These are phyloP conservation scores for Penicillium aurantiogriseum DNA, from an alignment of 2,329 filamentous ascomycete species.

Conservation along the genomic window DNA sequence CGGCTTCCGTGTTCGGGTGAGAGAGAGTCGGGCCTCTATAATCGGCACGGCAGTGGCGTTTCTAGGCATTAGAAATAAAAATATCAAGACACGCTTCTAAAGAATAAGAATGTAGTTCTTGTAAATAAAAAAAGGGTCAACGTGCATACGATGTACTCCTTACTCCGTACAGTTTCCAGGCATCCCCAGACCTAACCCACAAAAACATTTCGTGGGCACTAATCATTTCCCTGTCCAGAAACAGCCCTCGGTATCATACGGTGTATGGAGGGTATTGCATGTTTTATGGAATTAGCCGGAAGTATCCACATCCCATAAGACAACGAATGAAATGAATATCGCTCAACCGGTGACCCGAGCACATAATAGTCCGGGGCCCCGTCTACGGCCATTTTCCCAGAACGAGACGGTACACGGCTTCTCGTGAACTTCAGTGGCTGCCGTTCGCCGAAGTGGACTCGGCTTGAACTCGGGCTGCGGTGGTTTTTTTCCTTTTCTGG, in stretches of 20 bases:
- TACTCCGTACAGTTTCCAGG: background rate
- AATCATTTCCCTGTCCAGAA: conserved; percentile 1
- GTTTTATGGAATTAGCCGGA: conserved; percentile 10
- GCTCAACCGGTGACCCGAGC: background rate
- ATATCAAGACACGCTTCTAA: background rate
- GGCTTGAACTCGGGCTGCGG: conserved; percentile 6
- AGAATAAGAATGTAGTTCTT: conserved; percentile 1
- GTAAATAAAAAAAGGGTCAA: background rate
- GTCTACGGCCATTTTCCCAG: conserved; percentile 19
- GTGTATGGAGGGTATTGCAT: background rate
- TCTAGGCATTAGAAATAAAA: background rate
- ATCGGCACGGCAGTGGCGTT: conserved; percentile 5
- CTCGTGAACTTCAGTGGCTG: conserved; percentile 10
- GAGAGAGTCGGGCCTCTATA: background rate
- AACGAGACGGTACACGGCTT: conserved; percentile 13
- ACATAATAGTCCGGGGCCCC: conserved; percentile 20
- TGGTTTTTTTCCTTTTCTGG: background rate
- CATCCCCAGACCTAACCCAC: conserved; percentile 9
- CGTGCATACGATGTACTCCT: background rate
- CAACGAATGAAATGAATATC: background rate
- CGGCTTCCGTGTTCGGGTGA: conserved; percentile 15
- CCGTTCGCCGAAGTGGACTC: conserved; percentile 18
- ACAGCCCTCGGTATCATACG: background rate
- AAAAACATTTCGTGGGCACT: background rate
- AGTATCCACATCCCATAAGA: conserved; percentile 7